Base-by-base conservation (phyloP, 257 asterid species). In the Forsythia suspensa region DNA sequence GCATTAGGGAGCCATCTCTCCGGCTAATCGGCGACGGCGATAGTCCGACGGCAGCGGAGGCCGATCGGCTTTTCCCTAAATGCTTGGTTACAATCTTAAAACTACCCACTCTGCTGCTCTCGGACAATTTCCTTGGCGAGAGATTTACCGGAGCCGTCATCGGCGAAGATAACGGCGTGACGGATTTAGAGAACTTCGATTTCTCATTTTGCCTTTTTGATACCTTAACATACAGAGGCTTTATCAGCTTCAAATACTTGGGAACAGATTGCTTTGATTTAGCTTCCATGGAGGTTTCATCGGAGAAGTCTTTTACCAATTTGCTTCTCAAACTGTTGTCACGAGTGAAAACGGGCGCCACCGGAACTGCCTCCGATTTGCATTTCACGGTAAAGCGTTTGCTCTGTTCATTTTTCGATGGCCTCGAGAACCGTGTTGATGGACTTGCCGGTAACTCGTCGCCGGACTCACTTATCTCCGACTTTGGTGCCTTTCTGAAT, bases 1-100 rank as follows among this genome's bases (percentile, higher is more conserved):
- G 89, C 70, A 94, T 73, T 71, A 92, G 82, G 13, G 94, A 86
- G 74, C 88, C 96, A 72, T 92, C 98, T 80, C 96, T 83, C 81
- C 98, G 87, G 73, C 79, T 87, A 36, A 78, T 81, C 77, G 86
- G 84, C 71, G 86, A 78, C 55, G 86, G 78, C 39, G 82, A 79
- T 11, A 36, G 66, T 2, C 87, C 88, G 1, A 74, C 83, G 1
- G 86, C 66, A 0, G 95, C 86, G 0, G 97, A 79, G 0, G 92
- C 90, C 11, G 98, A 88, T 42, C 96, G 82, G 63, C 94, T 93
- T 78, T 89, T 92, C 8, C 85, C 96, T 4, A 91, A 76, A 69
- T 84, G 91, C 77, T 90, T 89, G 9, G 88, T 71, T 65, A 83
- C 92, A n/a, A 86, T 88, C 29, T 85, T 86, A 36, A 95, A 84